Evolutionary conservation across 768 basidiomycete genomes (phyloP).

Genomic region (Myochromella boudieri): DNA sequence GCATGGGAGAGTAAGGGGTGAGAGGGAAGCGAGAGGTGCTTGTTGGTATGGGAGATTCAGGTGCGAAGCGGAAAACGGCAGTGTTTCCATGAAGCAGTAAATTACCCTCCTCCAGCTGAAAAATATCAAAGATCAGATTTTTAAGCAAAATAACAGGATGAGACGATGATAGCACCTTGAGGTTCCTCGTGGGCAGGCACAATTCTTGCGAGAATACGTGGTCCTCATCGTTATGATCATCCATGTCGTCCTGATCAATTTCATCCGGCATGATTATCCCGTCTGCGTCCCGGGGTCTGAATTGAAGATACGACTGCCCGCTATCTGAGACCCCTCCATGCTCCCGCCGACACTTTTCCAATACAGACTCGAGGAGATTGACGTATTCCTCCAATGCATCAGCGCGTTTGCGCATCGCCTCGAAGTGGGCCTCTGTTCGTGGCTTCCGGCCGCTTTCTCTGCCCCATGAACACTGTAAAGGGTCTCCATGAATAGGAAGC

Average conservation of each 20-base stretch:
- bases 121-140: neutral
- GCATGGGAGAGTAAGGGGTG: constrained; percentile 68
- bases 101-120: constrained; percentile 40
- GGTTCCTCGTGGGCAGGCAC: constrained; percentile 36
- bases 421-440: constrained; percentile 45
- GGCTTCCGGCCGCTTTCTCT: constrained; percentile 40
- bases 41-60: constrained; percentile 20
- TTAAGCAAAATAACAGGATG: neutral
- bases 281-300: constrained; percentile 26
- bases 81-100: constrained; percentile 41
- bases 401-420: constrained; percentile 41
- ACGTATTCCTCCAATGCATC: constrained; percentile 40
- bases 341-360: constrained; percentile 40
- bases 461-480: constrained; percentile 41
- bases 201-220: constrained; percentile 35
- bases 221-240: constrained; percentile 23
- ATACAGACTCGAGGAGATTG: constrained; percentile 38
- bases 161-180: constrained; percentile 28
- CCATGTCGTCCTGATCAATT: constrained; percentile 17
- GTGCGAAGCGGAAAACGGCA: constrained; percentile 40
- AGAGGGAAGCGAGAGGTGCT: constrained; percentile 36
- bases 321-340: constrained; percentile 30
- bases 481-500: neutral
- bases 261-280: constrained; percentile 21
- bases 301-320: constrained; percentile 29